These are phyloP conservation scores for Delonix regia DNA, from an alignment of 306 rosid genomes.

Conservation along the genomic window DNA sequence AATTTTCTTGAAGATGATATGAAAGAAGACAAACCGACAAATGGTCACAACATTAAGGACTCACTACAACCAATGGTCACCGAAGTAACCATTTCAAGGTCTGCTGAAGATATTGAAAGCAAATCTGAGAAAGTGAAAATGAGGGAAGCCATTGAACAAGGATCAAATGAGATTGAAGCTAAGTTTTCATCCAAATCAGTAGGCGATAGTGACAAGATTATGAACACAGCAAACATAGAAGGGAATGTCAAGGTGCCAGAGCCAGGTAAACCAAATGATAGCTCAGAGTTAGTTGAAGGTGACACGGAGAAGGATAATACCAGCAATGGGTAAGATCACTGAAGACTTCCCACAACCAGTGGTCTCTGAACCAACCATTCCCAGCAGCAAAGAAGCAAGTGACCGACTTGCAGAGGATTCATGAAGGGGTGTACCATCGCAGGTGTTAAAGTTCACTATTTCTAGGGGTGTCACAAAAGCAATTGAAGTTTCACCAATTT, in stretches of 20 bases:
- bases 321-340: not conserved
- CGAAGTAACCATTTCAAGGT: not conserved
- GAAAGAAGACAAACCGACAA: not conserved
- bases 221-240: not conserved
- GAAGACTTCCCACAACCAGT: not conserved
- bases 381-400: constrained; percentile 12
- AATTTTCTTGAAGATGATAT: not conserved
- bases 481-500: constrained; percentile 7
- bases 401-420: constrained; percentile 16
- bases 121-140: not conserved
- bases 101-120: not conserved
- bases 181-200: not conserved
- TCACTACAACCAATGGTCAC: not conserved
- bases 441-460: not conserved
- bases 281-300: constrained; percentile 8
- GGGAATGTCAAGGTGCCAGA: not conserved
- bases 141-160: not conserved
- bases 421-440: not conserved
- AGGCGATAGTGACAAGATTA: not conserved
- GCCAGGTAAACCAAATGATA: constrained; percentile 17
- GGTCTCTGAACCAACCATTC: not conserved
- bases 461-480: not conserved
- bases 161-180: not conserved
- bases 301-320: not conserved
- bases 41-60: not conserved